Base-by-base conservation (phyloP, 23 red algal species). In the Cyanidium caldarium region DNA sequence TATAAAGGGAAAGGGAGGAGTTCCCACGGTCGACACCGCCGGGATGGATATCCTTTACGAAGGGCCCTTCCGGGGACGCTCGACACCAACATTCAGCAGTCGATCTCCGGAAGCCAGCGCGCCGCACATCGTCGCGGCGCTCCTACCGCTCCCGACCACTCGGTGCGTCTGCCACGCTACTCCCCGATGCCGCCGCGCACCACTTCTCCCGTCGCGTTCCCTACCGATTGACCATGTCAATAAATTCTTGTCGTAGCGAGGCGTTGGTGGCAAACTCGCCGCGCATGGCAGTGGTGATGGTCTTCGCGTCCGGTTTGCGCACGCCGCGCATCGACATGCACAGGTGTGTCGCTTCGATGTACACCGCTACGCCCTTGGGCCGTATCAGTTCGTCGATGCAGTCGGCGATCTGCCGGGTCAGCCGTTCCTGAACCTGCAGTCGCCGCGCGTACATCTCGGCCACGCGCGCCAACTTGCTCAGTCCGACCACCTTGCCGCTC, bases 261-360 rank as follows among this genome's bases (percentile, higher is more conserved):
- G 70, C 35, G 45, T 95, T 70, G 17, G 57, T 38, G 14, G 38
- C 42, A 40, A 83, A 95, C 13, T 68, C 38, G 33, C 90, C 90
- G 30, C 72, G 41, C 45, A 75, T 81, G 29, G 58, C 71, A 10
- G 72, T 79, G 25, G 90, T 95, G 36, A 75, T 45, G 2, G 83
- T 83, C 21, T 42, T 39, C 0, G 90, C 73, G 38, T 73, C 81
- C 16, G 65, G 30, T 30, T 83, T 87, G 16, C 66, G 68, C 44
- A 95, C 83, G 35, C 90, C 90, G 15, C 90, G 81, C 73, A 87
- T 87, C 35, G 77, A 66, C 78, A 86, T 86, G 68, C 90, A 95
- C 65, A 95, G 34, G 26, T 95, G 90, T 7, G 44, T 57, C n/a
- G 78, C 78, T n/a, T 81, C 66, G 19, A 95, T 75, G 65, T 76